These are phyloP conservation scores for Epithemia pelagica DNA, from an alignment of 108 stramenopile species.

Conservation along the genomic window DNA sequence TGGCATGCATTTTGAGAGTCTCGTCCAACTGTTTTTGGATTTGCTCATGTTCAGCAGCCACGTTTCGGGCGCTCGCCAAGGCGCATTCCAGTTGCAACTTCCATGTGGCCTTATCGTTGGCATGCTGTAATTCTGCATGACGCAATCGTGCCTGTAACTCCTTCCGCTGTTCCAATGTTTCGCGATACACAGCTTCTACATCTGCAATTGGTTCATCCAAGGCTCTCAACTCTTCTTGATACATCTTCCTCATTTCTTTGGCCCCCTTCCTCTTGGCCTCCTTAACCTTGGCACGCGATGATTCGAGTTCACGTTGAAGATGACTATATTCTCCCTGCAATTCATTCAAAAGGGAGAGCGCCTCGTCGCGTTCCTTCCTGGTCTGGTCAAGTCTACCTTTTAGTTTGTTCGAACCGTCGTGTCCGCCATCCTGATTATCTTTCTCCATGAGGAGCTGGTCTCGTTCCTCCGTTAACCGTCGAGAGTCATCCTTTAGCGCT, in stretches of 20 bases:
- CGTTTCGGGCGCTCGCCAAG: slow-evolving; percentile 3
- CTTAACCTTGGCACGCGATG: neutral
- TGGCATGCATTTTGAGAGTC: neutral
- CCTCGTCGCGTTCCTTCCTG: neutral
- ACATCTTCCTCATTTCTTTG: neutral
- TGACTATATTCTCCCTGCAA: neutral
- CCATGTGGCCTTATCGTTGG: slow-evolving; percentile 11
- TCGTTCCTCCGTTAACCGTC: neutral
- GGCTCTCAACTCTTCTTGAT: neutral
- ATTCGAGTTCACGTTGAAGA: neutral
- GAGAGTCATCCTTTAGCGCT: neutral
- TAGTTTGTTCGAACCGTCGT: neutral
- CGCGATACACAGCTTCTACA: slow-evolving; percentile 3
- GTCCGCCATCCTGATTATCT: neutral
- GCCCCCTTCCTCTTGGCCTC: neutral
- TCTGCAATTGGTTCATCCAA: neutral
- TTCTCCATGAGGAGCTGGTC: neutral
- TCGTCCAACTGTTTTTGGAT: slow-evolving; percentile 5
- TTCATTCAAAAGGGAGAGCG: neutral
- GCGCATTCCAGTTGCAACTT: slow-evolving; percentile 14
- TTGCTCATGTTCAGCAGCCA: neutral
- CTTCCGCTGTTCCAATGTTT: neutral
- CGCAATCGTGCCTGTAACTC: neutral
- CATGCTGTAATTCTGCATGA: slow-evolving; percentile 3
- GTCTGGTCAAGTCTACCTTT: neutral